A percentile compares a stretch with the other conserved stretches of the same genome.
Evolutionary conservation across 1,284 basidiomycete species (phyloP).

Genomic region (Naganishia albida): DNA sequence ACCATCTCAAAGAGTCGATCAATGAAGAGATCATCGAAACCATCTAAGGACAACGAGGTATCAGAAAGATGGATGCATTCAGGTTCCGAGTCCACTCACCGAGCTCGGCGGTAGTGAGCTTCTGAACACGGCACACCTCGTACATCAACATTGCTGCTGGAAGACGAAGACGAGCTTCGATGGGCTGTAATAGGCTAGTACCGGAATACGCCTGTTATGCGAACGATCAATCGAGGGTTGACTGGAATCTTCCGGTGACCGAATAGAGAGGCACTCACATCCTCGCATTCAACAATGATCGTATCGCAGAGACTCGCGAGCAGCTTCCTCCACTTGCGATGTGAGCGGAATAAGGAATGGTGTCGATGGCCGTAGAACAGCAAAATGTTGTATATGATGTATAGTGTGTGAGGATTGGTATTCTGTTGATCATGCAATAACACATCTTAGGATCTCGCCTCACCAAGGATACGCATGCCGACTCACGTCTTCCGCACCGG

Average conservation of each 20-base stretch:
- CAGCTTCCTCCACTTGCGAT: constrained; percentile 78
- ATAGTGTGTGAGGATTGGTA: constrained; percentile 82
- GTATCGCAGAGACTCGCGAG: constrained; percentile 70
- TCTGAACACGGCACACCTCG: constrained; percentile 87
- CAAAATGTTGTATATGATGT: constrained; percentile 77
- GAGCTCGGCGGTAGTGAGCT: constrained; percentile 70
- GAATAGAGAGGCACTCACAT: constrained; percentile 41
- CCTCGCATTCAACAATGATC: constrained; percentile 50
- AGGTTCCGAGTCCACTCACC: constrained; percentile 57
- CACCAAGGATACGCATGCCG: constrained; percentile 19
- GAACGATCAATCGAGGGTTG: neutral
- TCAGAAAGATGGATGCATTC: neutral
- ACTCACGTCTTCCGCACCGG: constrained; percentile 68
- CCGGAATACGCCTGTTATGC: constrained; percentile 12
- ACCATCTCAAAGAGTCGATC: constrained; percentile 90
- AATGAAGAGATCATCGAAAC: constrained; percentile 83
- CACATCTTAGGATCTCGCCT: neutral
- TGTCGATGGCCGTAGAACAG: constrained; percentile 72
- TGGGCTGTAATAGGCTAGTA: constrained; percentile 55
- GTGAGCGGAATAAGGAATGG: constrained; percentile 69
- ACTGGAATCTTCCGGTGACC: constrained; percentile 25
- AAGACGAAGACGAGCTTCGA: constrained; percentile 74
- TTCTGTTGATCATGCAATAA: constrained; percentile 56
- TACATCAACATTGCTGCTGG: constrained; percentile 77
- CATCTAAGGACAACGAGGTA: constrained; percentile 24